These are phyloP conservation scores for Seminavis robusta DNA, from an alignment of 108 stramenopile genomes.

Conservation along the genomic window DNA sequence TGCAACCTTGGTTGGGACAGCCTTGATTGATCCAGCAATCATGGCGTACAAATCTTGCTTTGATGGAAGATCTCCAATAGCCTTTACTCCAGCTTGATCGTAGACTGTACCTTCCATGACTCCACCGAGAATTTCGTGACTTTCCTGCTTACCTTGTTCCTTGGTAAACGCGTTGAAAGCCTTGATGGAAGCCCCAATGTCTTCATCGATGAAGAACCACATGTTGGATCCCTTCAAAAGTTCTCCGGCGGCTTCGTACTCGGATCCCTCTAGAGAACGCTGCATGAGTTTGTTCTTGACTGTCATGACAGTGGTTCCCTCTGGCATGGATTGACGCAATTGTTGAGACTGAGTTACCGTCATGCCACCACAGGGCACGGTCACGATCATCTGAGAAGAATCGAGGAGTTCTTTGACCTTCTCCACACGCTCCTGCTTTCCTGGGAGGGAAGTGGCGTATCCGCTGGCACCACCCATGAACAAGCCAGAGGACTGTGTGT, in stretches of 20 bases:
- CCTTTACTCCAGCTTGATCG: conserved; percentile 69
- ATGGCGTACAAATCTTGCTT: conserved; percentile 88
- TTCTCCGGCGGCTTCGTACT: conserved; percentile 50
- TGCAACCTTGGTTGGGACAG: conserved; percentile 94
- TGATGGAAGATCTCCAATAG: conserved; percentile 85
- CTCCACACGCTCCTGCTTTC: conserved; percentile 66
- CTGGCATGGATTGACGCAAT: conserved; percentile 80
- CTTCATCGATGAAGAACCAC: conserved; percentile 95
- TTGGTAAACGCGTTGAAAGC: conserved; percentile 75
- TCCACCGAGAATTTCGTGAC: conserved; percentile 74
- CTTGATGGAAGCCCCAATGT: conserved; percentile 83
- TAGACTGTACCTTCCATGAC: conserved; percentile 78
- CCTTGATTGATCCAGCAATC: conserved; percentile 88
- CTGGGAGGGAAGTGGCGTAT: conserved; percentile 64
- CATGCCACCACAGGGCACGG: conserved; percentile 68
- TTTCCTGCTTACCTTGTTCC: conserved; percentile 58
- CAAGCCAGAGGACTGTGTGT: conserved; percentile 35
- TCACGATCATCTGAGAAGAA: conserved; percentile 77
- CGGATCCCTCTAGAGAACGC: conserved; percentile 79
- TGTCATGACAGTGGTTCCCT: conserved; percentile 73
- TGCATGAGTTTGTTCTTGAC: conserved; percentile 93
- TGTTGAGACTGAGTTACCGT: conserved; percentile 59
- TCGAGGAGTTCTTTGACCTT: conserved; percentile 70
- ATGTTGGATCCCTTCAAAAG: conserved; percentile 83
- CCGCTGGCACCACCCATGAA: conserved; percentile 77